Evolutionary conservation across 768 basidiomycete species (phyloP).

Genomic region (Punctularia strigosozonata): DNA sequence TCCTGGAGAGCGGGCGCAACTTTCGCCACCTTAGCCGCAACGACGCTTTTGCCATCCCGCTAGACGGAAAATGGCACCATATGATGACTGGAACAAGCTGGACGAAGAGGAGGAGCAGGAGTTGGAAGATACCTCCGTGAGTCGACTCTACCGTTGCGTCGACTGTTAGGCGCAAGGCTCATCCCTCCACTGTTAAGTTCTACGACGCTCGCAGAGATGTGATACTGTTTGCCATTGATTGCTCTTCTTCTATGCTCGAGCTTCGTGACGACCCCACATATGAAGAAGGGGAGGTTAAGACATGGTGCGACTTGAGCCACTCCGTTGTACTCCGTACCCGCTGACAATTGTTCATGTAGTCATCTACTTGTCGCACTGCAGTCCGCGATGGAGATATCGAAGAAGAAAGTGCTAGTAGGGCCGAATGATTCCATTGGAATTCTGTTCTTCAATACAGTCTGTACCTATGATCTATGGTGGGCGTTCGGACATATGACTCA

Average conservation of each 20-base stretch:
- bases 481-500: neutral
- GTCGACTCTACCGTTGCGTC: slow-evolving; percentile 4
- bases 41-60: neutral
- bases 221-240: slow-evolving; percentile 93
- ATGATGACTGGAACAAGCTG: slow-evolving; percentile 70
- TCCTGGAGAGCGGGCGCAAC: too few species aligned
- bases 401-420: slow-evolving; percentile 79
- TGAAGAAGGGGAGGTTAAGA: slow-evolving; percentile 50
- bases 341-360: too few species aligned
- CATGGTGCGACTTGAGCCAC: too few species aligned
- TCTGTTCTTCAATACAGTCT: slow-evolving; percentile 85
- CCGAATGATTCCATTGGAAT: slow-evolving; percentile 89
- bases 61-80: slow-evolving; percentile 40
- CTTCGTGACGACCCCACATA: slow-evolving; percentile 53
- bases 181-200: slow-evolving; percentile 30
- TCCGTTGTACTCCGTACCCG: too few species aligned
- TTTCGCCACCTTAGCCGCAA: neutral
- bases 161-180: slow-evolving; percentile 6
- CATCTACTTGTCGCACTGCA: slow-evolving; percentile 73
- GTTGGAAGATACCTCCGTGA: slow-evolving; percentile 56
- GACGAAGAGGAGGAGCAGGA: slow-evolving; percentile 81
- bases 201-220: slow-evolving; percentile 74
- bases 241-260: slow-evolving; percentile 80
- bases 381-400: slow-evolving; percentile 77
- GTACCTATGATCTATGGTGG: slow-evolving; percentile 12